Base-by-base conservation (phyloP, 495 filamentous ascomycete genomes). In the Aspergillus campestris region DNA sequence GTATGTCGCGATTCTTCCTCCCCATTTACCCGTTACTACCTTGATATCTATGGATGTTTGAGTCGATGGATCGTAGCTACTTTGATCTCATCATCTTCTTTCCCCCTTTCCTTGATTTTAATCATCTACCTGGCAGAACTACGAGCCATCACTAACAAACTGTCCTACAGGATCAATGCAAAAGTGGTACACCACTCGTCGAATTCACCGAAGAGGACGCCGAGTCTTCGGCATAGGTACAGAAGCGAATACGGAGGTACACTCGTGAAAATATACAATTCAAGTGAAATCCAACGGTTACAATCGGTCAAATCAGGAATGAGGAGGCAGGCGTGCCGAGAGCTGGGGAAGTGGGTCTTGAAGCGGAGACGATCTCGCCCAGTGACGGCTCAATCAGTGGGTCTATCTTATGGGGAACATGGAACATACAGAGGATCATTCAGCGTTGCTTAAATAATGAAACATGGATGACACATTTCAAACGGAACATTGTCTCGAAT, bases 181-280 rank as follows among this genome's bases (percentile, higher is more conserved):
- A 77, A 52, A 77, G 73, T 40, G 75, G 75, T n/a, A 76, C 73
- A 32, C 73, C 74, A 4, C 59, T 79, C 15, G 75, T 79, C 6
- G 74, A 79, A 55, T 77, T 79, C 43, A 66, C 58, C 32, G 65
- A 44, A 29, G 58, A 62, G 37, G 40, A 44, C 45, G 38, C 40
- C 33, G 56, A 55, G 11, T 15, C 24, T 7, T 39, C 34, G 24
- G 2, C 14, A n/a, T 7, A 18, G 9, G 35, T 27, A 35, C 12
- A 10, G 13, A 8, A 8, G n/a, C 30, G 24, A 34, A 18, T 43
- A 38, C 3, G 36, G 6, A 6, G 14, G 3, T 8, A 8, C 3
- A 38, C 3, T 2, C 3, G 36, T 12, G 36, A 38, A 12, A 18
- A 12, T 38, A 38, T 18, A 24, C 18, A 34, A 34, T 5, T 5